phyloP scores from a whole-genome alignment of 495 filamentous ascomycete genomes.

The Stereocaulon alpinum region DNA sequence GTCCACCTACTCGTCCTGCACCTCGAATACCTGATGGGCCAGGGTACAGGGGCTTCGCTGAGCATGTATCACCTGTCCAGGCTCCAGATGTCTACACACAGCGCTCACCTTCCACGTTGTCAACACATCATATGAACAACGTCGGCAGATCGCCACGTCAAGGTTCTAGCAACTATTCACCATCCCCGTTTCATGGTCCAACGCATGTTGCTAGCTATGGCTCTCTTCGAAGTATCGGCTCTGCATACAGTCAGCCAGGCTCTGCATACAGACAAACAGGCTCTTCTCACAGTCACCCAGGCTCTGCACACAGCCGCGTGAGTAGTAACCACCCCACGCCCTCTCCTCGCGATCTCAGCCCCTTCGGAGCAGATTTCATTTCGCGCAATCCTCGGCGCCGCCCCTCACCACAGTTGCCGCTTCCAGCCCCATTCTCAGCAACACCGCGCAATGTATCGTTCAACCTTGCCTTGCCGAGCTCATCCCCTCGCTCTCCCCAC shows the following conservation, averaged over 20 bases:
- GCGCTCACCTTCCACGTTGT: not conserved
- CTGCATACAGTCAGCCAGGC: conserved; percentile 6
- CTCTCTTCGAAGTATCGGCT: conserved; percentile 15
- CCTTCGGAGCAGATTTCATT: conserved; percentile 3
- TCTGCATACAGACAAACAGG: conserved; percentile 19
- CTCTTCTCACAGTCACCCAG: conserved; percentile 11
- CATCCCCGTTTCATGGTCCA: not conserved
- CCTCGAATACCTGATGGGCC: not conserved
- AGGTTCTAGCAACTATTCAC: not conserved
- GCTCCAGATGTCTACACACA: not conserved
- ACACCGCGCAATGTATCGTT: conserved; percentile 20
- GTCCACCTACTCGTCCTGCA: not conserved
- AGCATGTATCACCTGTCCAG: not conserved
- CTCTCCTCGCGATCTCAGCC: conserved; percentile 5
- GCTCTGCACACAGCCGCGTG: conserved; percentile 16
- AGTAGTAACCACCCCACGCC: conserved; percentile 6
- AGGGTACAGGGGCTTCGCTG: not conserved
- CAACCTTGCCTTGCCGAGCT: conserved; percentile 11
- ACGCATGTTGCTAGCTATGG: conserved; percentile 2
- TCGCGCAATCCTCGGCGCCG: conserved; percentile 16
- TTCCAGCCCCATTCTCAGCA: conserved; percentile 33
- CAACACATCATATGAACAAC: not conserved
- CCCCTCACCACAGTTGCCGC: conserved; percentile 21
- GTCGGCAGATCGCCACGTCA: not conserved
- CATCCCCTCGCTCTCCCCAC: conserved; percentile 10